A percentile compares a stretch with the other conserved stretches of the same genome.
phyloP scores from a whole-genome alignment of 1,284 basidiomycete genomes.

The Salmacisia buchloeana region DNA sequence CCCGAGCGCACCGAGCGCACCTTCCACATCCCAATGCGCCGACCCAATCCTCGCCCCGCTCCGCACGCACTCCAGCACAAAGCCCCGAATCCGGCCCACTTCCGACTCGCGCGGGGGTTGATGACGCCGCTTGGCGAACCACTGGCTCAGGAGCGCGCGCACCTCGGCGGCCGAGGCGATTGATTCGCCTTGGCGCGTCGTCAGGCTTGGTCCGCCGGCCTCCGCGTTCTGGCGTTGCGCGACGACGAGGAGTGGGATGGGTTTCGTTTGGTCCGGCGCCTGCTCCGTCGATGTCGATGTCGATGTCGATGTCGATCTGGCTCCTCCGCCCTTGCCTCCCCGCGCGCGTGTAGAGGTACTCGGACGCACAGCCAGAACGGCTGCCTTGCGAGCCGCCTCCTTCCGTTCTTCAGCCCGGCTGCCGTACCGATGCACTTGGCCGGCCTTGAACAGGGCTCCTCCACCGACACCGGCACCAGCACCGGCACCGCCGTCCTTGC shows the following conservation, averaged over 20 bases:
- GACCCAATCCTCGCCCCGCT: conserved; percentile 14
- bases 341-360: conserved; percentile 8
- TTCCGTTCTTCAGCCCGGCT: background rate
- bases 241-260: conserved; percentile 2
- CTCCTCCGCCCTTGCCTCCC: conserved; percentile 11
- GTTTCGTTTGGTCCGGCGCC: conserved; percentile 12
- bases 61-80: conserved; percentile 12
- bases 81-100: conserved; percentile 19
- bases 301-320: conserved; percentile 11
- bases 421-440: background rate
- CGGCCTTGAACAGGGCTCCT: conserved; percentile 4
- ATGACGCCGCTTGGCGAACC: conserved; percentile 23
- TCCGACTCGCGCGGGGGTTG: conserved; percentile 27
- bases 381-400: background rate
- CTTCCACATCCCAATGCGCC: conserved; percentile 53
- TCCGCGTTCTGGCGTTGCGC: conserved; percentile 10
- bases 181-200: conserved; percentile 6
- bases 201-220: background rate
- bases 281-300: conserved; percentile 23
- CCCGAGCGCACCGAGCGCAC: background rate
- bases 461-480: background rate
- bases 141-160: conserved; percentile 20
- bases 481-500: background rate
- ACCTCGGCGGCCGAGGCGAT: conserved; percentile 16
- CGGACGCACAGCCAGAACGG: conserved; percentile 7